Evolutionary conservation across 192 early-diverging fungal species (phyloP).

Genomic region (Coemansia sp.): DNA sequence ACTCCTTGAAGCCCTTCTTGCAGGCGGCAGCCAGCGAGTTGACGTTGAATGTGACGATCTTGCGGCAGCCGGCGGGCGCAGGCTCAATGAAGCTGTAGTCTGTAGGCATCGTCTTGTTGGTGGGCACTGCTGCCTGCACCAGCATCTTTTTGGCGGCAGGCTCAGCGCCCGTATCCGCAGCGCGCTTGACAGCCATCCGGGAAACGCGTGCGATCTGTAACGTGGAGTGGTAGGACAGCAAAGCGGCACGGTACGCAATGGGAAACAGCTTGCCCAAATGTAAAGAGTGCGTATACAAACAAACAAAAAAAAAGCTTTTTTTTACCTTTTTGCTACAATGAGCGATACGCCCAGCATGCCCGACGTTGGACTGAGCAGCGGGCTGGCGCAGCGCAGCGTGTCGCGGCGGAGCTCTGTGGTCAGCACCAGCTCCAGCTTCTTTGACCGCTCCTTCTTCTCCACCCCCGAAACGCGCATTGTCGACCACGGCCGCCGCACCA

Average conservation of each 20-base stretch:
- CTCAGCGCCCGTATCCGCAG: constrained; percentile 4
- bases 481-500: constrained; percentile 37
- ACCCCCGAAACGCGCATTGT: constrained; percentile 45
- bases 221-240: background rate
- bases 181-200: constrained; percentile 27
- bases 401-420: constrained; percentile 50
- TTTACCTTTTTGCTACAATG: too few species aligned
- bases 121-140: constrained; percentile 30
- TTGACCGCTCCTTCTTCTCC: constrained; percentile 51
- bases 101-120: constrained; percentile 67
- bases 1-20: constrained; percentile 78
- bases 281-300: background rate
- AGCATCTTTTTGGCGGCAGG: constrained; percentile 19
- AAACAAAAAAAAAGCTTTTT: constrained; percentile 4
- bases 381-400: constrained; percentile 22
- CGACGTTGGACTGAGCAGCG: constrained; percentile 5
- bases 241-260: background rate
- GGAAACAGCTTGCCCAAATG: background rate
- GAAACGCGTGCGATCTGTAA: constrained; percentile 5
- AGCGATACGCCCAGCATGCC: constrained; percentile 4
- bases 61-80: constrained; percentile 54
- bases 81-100: constrained; percentile 55
- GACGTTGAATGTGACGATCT: constrained; percentile 79
- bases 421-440: constrained; percentile 52
- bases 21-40: constrained; percentile 66